Percentiles rank a stretch among this genome's conserved stretches.
Evolutionary conservation across 2,329 filamentous ascomycete genomes (phyloP).

Genomic region (Hyphodiscus sp.): DNA sequence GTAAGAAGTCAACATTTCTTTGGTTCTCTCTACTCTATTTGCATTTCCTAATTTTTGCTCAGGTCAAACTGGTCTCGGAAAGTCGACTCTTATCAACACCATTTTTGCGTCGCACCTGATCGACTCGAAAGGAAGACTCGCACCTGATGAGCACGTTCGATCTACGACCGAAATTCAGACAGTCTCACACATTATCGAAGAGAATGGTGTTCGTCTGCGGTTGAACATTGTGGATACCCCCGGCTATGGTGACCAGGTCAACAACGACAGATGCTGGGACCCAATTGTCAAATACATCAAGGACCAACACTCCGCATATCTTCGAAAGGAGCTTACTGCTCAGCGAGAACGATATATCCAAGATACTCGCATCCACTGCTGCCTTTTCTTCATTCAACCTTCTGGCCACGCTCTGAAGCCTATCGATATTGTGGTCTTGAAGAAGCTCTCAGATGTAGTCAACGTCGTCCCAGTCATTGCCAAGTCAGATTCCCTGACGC

Average conservation of each 20-base stretch:
- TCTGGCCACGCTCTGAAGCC: conserved; percentile 98
- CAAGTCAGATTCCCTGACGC: conserved; percentile 92
- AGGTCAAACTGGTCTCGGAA: conserved; percentile 98
- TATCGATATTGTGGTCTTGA: conserved; percentile 98
- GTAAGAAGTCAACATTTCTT: conserved; percentile 51
- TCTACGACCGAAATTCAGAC: conserved; percentile 97
- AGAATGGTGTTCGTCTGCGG: conserved; percentile 94
- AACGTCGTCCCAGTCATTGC: conserved; percentile 98
- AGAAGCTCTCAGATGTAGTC: conserved; percentile 99
- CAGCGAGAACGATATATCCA: conserved; percentile 99
- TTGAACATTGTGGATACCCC: conserved; percentile 99
- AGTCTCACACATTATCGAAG: conserved; percentile 97
- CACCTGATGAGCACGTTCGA: conserved; percentile 87
- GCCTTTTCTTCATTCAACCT: conserved; percentile 98
- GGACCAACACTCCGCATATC: conserved; percentile 98
- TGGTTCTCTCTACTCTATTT: background rate
- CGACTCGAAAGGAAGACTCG: conserved; percentile 93
- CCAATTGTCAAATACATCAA: conserved; percentile 99
- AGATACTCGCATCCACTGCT: conserved; percentile 98
- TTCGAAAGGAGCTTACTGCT: conserved; percentile 97
- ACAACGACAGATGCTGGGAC: conserved; percentile 99
- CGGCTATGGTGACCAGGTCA: conserved; percentile 96
- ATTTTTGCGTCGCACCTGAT: conserved; percentile 99
- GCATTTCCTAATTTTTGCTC: conserved; percentile 19
- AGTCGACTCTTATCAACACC: conserved; percentile 99